Conservation (phyloP, 2,329 filamentous ascomycete genomes). For the Fusarium sp. region DNA sequence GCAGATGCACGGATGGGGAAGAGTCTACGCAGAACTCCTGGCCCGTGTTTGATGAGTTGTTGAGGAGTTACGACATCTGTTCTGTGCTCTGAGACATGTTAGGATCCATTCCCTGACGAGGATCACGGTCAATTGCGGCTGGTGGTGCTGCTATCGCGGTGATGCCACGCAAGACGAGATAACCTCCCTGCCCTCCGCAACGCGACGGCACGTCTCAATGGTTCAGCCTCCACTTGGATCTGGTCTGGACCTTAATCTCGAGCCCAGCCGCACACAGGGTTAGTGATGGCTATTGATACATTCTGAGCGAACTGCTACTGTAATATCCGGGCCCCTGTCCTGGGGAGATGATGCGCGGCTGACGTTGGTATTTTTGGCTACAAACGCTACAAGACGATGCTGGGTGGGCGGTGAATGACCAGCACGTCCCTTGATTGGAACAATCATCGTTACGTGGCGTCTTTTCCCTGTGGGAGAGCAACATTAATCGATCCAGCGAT, state of each 20-base stretch:
- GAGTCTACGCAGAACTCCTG: constrained; percentile 10
- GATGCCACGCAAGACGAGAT: constrained; percentile 5
- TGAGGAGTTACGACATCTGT: constrained; percentile 21
- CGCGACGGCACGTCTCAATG: constrained; percentile 30
- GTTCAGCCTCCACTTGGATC: constrained; percentile 25
- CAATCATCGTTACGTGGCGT: constrained; percentile 31
- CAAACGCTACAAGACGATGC: constrained; percentile 10
- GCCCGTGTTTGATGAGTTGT: constrained; percentile 18
- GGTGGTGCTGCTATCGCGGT: background rate
- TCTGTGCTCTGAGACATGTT: constrained; percentile 33
- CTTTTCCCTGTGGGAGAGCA: constrained; percentile 18
- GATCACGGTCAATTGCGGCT: constrained; percentile 14
- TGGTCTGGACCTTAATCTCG: constrained; percentile 24
- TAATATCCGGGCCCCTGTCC: constrained; percentile 41
- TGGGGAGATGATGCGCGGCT: constrained; percentile 41
- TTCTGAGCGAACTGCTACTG: constrained; percentile 7
- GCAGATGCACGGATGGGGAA: constrained; percentile 42
- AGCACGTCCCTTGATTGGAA: constrained; percentile 32
- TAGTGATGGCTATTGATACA: constrained; percentile 16
- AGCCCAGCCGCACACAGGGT: constrained; percentile 19
- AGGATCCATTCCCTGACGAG: constrained; percentile 1
- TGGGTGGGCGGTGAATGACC: constrained; percentile 28
- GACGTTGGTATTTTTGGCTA: constrained; percentile 40
- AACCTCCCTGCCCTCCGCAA: constrained; percentile 2
- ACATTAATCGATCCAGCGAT: constrained; percentile 33